Evolutionary conservation across 352 stramenopile genomes (phyloP).

Genomic region (Globisporangium spinosum): DNA sequence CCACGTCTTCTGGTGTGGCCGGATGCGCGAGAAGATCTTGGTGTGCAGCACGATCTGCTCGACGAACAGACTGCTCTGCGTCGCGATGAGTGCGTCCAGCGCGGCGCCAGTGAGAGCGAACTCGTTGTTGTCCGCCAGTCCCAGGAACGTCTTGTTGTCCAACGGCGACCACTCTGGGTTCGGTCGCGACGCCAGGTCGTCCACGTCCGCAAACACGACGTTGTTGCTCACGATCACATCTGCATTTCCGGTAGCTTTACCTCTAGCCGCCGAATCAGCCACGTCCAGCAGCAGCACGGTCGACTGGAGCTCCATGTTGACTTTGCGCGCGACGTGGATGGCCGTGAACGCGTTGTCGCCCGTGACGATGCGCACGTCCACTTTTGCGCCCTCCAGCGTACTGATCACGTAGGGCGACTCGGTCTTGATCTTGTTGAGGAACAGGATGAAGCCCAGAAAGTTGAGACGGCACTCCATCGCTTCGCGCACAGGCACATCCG

Average conservation of each 20-base stretch:
- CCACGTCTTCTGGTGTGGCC: conserved; percentile 79
- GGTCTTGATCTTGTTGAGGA: conserved; percentile 89
- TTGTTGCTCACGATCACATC: not conserved
- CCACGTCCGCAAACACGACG: conserved; percentile 58
- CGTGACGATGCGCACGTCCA: conserved; percentile 88
- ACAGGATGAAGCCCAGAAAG: conserved; percentile 87
- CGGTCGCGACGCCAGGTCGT: conserved; percentile 38
- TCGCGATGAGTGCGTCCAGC: conserved; percentile 39
- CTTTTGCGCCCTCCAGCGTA: conserved; percentile 63
- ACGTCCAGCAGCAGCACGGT: conserved; percentile 53
- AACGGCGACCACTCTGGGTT: conserved; percentile 33
- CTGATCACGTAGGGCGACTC: conserved; percentile 79
- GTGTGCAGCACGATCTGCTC: conserved; percentile 49
- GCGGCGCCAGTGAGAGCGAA: conserved; percentile 65
- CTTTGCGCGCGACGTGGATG: conserved; percentile 64
- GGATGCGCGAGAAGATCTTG: conserved; percentile 72
- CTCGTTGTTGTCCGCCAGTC: conserved; percentile 51
- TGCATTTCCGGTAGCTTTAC: not conserved
- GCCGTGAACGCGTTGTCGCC: conserved; percentile 83
- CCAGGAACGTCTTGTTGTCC: conserved; percentile 44
- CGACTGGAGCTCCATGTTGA: conserved; percentile 68
- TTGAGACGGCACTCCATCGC: conserved; percentile 70
- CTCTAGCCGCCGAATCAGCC: not conserved
- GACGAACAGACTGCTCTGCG: conserved; percentile 35
- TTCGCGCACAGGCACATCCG: conserved; percentile 52